These are phyloP conservation scores for Physocladia obscura DNA, from an alignment of 192 early-diverging fungal genomes.

Conservation along the genomic window DNA sequence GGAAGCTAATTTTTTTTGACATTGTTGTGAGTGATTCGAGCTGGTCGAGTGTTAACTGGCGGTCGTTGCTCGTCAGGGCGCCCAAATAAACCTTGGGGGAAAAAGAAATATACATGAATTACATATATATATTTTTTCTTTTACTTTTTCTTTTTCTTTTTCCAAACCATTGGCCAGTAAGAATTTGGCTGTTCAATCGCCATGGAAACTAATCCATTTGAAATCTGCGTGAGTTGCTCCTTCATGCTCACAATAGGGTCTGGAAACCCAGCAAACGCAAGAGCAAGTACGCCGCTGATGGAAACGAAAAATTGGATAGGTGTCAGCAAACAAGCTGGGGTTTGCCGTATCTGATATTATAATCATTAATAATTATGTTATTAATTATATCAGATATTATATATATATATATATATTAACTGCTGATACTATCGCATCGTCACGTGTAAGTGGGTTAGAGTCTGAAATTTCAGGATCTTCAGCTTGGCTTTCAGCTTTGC, in stretches of 20 bases:
- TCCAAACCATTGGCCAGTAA: conserved; percentile 14
- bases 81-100: not conserved
- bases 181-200: not conserved
- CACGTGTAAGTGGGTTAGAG: conserved; percentile 4
- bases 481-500: not conserved
- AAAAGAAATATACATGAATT: not conserved
- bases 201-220: not conserved
- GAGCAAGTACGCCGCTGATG: not conserved
- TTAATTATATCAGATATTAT: not conserved
- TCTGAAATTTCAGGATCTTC: not conserved
- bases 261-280: conserved; percentile 13
- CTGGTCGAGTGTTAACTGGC: not conserved
- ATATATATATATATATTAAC: not conserved
- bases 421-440: not conserved
- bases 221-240: not conserved
- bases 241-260: conserved; percentile 9
- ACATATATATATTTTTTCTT: no score
- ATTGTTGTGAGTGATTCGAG: not conserved
- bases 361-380: not conserved
- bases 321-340: not conserved
- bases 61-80: not conserved
- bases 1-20: not conserved
- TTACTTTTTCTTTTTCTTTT: no score
- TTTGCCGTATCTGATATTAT: not conserved
- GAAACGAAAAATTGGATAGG: conserved; percentile 9